These are phyloP conservation scores for Phellopilus nigrolimitatus DNA, from an alignment of 1,284 basidiomycete genomes.

Conservation along the genomic window DNA sequence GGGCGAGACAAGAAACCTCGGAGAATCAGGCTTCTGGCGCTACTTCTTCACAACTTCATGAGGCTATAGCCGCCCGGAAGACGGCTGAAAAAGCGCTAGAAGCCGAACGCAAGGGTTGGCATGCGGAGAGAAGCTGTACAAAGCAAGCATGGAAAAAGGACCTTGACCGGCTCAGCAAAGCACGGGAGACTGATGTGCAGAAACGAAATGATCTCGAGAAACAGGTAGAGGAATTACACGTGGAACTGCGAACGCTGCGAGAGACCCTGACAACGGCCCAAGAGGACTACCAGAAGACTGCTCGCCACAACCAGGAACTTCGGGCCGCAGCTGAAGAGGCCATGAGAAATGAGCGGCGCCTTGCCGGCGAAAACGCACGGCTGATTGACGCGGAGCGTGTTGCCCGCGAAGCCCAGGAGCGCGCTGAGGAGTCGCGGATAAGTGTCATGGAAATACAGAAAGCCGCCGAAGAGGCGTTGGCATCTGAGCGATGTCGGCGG, in stretches of 20 bases:
- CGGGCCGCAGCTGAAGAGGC: background rate
- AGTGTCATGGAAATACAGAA: too few relatives aligned
- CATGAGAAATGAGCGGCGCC: background rate
- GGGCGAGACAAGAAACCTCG: background rate
- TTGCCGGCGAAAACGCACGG: background rate
- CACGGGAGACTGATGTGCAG: background rate
- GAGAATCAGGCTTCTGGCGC: background rate
- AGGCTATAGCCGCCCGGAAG: too few relatives aligned
- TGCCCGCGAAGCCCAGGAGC: background rate
- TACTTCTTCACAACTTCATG: background rate
- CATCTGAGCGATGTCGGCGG: conserved; percentile 1
- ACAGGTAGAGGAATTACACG: background rate
- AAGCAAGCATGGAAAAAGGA: background rate
- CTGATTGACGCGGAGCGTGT: background rate
- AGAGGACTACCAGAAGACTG: background rate
- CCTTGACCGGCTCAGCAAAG: background rate
- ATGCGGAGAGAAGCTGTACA: background rate
- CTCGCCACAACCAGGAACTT: background rate
- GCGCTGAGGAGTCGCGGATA: background rate
- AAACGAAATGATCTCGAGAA: background rate
- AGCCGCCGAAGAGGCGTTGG: background rate
- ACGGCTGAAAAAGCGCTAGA: background rate
- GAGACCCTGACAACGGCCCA: background rate
- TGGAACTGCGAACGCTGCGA: background rate
- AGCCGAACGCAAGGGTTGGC: background rate